A percentile compares a stretch with the other conserved stretches of the same genome.
Evolutionary conservation across 345 rosid species (phyloP).

Genomic region (Brassica napus): DNA sequence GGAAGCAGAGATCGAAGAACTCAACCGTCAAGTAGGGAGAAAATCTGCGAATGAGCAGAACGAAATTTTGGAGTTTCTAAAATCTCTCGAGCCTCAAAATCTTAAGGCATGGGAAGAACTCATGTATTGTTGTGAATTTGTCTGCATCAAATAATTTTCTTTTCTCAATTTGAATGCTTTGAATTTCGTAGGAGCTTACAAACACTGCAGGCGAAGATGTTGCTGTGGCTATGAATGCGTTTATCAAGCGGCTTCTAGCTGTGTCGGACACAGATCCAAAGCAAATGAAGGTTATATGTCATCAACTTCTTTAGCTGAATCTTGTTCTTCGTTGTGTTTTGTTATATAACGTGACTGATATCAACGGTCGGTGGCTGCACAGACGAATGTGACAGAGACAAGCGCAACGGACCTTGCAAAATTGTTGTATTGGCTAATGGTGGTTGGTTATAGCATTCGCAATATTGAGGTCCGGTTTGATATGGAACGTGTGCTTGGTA

Average conservation of each 20-base stretch:
- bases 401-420: constrained; percentile 85
- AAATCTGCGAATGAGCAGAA: constrained; percentile 69
- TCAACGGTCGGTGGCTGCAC: constrained; percentile 32
- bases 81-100: constrained; percentile 93
- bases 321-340: constrained; percentile 3
- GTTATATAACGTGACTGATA: background rate
- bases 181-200: constrained; percentile 70
- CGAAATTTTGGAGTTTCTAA: constrained; percentile 84
- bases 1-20: constrained; percentile 93
- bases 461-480: constrained; percentile 95
- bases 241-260: constrained; percentile 86
- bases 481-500: constrained; percentile 90
- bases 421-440: constrained; percentile 93
- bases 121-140: background rate
- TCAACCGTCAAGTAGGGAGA: constrained; percentile 72
- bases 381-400: constrained; percentile 77
- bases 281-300: constrained; percentile 75
- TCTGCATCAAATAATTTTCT: background rate
- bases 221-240: constrained; percentile 87
- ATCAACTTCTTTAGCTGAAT: background rate
- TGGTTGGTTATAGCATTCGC: constrained; percentile 92
- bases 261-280: constrained; percentile 82
- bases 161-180: constrained; percentile 13
- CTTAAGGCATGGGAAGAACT: constrained; percentile 59
- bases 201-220: constrained; percentile 96